phyloP scores from a whole-genome alignment of 2,329 filamentous ascomycete species.

The Microsporum audouinii region DNA sequence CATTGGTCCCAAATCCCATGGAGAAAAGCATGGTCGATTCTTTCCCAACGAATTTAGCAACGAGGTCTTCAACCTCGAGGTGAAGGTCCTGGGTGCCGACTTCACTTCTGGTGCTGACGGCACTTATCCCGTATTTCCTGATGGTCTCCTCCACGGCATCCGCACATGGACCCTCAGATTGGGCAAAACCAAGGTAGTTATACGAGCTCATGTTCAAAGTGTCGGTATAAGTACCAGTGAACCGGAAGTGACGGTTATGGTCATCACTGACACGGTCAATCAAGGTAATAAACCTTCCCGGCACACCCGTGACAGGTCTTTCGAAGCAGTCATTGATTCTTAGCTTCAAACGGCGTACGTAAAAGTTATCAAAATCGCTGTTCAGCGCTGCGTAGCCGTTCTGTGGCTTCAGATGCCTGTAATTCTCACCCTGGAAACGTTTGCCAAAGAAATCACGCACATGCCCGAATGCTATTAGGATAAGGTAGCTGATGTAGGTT shows the following conservation, averaged over 20 bases:
- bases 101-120: constrained; percentile 71
- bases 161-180: constrained; percentile 92
- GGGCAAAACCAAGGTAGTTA: constrained; percentile 97
- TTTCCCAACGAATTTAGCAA: constrained; percentile 89
- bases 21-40: constrained; percentile 93
- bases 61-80: constrained; percentile 75
- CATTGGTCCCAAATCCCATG: constrained; percentile 97
- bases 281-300: constrained; percentile 84
- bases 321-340: constrained; percentile 96
- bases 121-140: constrained; percentile 72
- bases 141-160: constrained; percentile 81
- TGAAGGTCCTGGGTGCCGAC: constrained; percentile 78
- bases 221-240: constrained; percentile 82
- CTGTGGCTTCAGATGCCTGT: constrained; percentile 66
- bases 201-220: constrained; percentile 99
- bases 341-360: constrained; percentile 82
- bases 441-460: constrained; percentile 97
- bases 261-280: constrained; percentile 84
- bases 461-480: constrained; percentile 90
- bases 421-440: constrained; percentile 77
- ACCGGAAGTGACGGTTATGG: constrained; percentile 80
- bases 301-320: constrained; percentile 81
- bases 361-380: constrained; percentile 98
- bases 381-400: constrained; percentile 93
- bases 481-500: constrained; percentile 95